Base-by-base conservation (phyloP, 352 stramenopile genomes). In the Stramenopiles sp. region DNA sequence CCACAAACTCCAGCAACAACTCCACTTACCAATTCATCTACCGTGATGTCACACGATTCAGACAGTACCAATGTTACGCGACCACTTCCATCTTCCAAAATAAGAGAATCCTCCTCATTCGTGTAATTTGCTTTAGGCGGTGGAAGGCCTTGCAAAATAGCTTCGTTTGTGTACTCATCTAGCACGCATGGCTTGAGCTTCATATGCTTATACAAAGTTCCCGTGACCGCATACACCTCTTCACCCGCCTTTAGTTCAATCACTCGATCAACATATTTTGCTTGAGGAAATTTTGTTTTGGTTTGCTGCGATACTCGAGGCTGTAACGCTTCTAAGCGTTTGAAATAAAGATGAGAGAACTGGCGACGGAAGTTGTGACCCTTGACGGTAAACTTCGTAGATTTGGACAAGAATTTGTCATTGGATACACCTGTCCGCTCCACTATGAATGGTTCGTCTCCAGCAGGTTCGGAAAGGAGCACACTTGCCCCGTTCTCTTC, bases 271-370 rank as follows among this genome's bases (percentile, higher is more conserved):
- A n/a, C n/a, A n/a, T n/a, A n/a, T n/a, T n/a, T n/a, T n/a, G n/a
- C n/a, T n/a, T n/a, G n/a, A n/a, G n/a, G n/a, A n/a, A n/a, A 85
- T 30, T 89, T 84, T 25, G 75, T 8, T 32, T 31, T 31, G 14
- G 92, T 86, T 33, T 87, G 85, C 0, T 83, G 83, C 31, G 84
- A 82, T 32, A 95, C 85, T 0, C 86, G 81, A 30, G 90, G 86
- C 30, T 91, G 90, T 75, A 96, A 87, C 81, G 86, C 83, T 80
- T 87, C 84, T 82, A 95, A 82, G 0, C 91, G 89, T 82, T 86
- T 92, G 81, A 93, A 87, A 85, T 96, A 96, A 44, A 96, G 91
- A 85, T 95, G 90, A 81, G 89, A 93, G 85, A 92, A 96, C 84
- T 96, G 92, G 84, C 93, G 90, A 14, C 85, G 87, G 84, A 92